Percentiles rank a stretch among this genome's conserved stretches.
phyloP scores from a whole-genome alignment of 2,329 filamentous ascomycete species.

The Cadophora malorum region DNA sequence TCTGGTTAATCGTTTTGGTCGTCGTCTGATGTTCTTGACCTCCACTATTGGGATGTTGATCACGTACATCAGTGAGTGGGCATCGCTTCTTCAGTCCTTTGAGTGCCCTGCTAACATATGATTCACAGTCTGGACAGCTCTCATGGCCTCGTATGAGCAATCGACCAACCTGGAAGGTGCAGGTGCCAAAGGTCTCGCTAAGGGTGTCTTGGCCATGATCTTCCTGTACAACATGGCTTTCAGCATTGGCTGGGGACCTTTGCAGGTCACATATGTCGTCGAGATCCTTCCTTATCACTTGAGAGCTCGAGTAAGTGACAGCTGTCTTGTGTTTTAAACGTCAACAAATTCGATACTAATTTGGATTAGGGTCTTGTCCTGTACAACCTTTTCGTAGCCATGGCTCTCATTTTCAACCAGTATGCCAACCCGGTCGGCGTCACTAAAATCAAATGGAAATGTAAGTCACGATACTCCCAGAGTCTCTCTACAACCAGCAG shows the following conservation, averaged over 20 bases:
- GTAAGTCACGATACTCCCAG: conserved; percentile 10
- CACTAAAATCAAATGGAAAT: conserved; percentile 49
- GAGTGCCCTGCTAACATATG: too few species aligned
- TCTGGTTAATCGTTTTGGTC: conserved; percentile 35
- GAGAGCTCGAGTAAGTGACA: conserved; percentile 30
- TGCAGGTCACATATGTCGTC: conserved; percentile 37
- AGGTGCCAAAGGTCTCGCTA: conserved; percentile 25
- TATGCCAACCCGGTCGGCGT: conserved; percentile 51
- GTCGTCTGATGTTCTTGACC: conserved; percentile 34
- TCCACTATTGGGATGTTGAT: conserved; percentile 33
- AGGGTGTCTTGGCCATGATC: conserved; percentile 44
- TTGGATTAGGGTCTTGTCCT: conserved; percentile 45
- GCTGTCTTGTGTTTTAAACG: neutral
- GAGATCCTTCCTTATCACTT: conserved; percentile 41
- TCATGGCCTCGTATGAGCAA: conserved; percentile 35
- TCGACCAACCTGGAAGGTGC: conserved; percentile 19
- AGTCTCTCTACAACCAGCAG: neutral
- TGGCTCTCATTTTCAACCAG: conserved; percentile 51
- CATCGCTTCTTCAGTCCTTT: too few species aligned
- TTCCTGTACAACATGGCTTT: conserved; percentile 55
- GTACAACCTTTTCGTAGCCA: conserved; percentile 51
- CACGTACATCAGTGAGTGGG: conserved; percentile 31
- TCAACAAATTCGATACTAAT: neutral
- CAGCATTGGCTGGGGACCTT: conserved; percentile 40
- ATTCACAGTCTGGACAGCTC: conserved; percentile 34